Evolutionary conservation across 2,329 filamentous ascomycete species (phyloP), one percentile per base, ranked within the genome.

Genomic region (Fusarium humuli): DNA sequence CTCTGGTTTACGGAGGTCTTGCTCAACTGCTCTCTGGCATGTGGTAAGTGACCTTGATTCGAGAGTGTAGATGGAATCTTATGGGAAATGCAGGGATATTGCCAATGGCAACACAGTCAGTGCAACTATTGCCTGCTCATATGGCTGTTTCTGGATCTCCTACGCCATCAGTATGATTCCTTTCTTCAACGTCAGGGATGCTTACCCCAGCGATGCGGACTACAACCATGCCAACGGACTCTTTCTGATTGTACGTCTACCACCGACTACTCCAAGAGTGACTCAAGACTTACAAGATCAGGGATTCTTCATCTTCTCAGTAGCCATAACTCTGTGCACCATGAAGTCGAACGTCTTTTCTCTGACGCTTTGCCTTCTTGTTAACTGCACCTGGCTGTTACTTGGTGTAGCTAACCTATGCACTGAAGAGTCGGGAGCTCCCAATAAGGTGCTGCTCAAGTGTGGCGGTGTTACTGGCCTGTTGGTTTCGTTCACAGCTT

Each of bases 291-390:
- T 2, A 62, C 7, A 25, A 23, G 4, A 23, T 5, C 6, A 63
- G 61, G 61, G 61, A 2, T 63, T 63, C 29, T 63, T 63, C 3
- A 56, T 63, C 18, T 63, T 63, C 34, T 63, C 57, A 11, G 61
- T 62, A 3, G 57, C 61, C 0, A 56, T 63, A 5, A 63, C 61
- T 4, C 3, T 63, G 2, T 55, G 47, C 23, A 42, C 61, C 0
- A 63, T 63, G 61, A 63, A 62, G 34, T 63, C 61, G 0, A 62
- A 62, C 30, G 61, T 62, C 16, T 63, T 63, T 40, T 63, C 61
- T 62, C 13, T 63, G 11, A 56, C 61, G 14, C 61, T 63, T 16
- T 63, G 41, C 3, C 34, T 63, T 3, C 61, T 63, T 6, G 57
- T 63, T 0, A 63, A 63, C 14, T 63, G 42, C 57, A 63, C 61